Percentiles rank a stretch among this genome's conserved stretches.
phyloP scores from a whole-genome alignment of 2,329 filamentous ascomycete genomes.

The Aspergillus melleus region DNA sequence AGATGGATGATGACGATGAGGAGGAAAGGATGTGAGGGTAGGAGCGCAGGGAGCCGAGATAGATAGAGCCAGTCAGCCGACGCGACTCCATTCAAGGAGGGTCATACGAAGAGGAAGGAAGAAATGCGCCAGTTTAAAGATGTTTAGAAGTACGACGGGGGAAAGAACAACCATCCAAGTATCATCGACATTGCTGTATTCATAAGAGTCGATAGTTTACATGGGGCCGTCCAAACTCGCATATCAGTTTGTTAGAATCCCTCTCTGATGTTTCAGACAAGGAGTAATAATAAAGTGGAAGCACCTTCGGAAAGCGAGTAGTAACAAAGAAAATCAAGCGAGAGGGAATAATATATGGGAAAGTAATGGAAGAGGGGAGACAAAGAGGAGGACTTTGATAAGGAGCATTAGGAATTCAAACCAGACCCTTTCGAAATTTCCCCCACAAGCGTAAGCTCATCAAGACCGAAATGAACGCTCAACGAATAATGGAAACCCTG shows the following conservation, averaged over 20 bases:
- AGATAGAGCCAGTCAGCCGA: background rate
- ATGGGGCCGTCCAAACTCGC: slow-evolving; percentile 1
- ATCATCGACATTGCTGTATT: background rate
- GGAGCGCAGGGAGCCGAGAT: background rate
- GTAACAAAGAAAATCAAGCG: slow-evolving; percentile 10
- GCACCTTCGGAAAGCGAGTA: slow-evolving; percentile 15
- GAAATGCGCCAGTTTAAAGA: background rate
- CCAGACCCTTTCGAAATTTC: slow-evolving; percentile 17
- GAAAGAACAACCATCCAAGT: too few species aligned
- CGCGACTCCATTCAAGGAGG: background rate
- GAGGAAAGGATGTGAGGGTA: background rate
- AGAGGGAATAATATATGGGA: slow-evolving; percentile 12
- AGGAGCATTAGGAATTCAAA: slow-evolving; percentile 21
- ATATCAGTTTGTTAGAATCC: background rate
- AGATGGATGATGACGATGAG: background rate
- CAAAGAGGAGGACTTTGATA: slow-evolving; percentile 18
- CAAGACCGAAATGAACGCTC: slow-evolving; percentile 24
- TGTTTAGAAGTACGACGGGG: background rate
- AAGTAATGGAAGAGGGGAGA: background rate
- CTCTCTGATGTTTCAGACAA: too few species aligned
- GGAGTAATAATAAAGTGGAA: too few species aligned
- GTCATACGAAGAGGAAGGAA: background rate
- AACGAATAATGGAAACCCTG: slow-evolving; percentile 20
- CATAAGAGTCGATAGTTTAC: background rate
- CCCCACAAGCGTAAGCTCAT: slow-evolving; percentile 23